Base-by-base conservation (phyloP, 192 early-diverging fungal genomes). In the Entomortierella beljakovae region DNA sequence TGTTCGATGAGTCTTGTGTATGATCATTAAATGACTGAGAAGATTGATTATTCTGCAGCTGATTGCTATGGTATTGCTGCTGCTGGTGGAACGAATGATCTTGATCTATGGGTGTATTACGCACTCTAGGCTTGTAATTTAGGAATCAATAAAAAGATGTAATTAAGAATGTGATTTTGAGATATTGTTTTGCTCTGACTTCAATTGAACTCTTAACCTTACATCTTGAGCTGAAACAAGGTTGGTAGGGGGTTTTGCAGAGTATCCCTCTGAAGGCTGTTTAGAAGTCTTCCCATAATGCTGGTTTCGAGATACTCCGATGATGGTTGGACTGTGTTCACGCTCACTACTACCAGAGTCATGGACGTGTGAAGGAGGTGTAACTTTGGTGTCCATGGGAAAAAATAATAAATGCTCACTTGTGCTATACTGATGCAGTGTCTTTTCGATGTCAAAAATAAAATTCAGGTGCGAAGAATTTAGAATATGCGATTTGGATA, bases 61-160 rank as follows among this genome's bases (percentile, higher is more conserved):
- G 64, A 32, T 67, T 51, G 20, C 34, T 35, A 9, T 67, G 53
- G 20, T 37, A 18, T 8, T 48, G 52, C 29, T 52, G 64, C 18
- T 43, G 50, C 28, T 48, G 53, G 18, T 57, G 64, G 1, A 46
- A 53, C 9, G 23, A 23, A 16, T 67, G 53, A 22, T 67, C 26
- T 22, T 11, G 34, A 3, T 57, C 63, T 2, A 46, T 20, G 5
- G 15, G 15, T 20, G 43, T 20, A 16, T 16, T 46, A 11, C 11
- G 20, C 3, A 2, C 20, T 16, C 43, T 46, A 46, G 43, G 2
- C 43, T 46, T 10, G 43, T 11, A 2, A 20, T 5, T 46, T 11
- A n/a, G n/a, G n/a, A n/a, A n/a, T n/a, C 15, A 46, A 38, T 8
- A 13, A 38, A 6, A 13, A 46, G 43, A 46, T 46, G 15, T 4